These are phyloP conservation scores for Vigna unguiculata DNA, from an alignment of 306 rosid genomes.

Conservation along the genomic window DNA sequence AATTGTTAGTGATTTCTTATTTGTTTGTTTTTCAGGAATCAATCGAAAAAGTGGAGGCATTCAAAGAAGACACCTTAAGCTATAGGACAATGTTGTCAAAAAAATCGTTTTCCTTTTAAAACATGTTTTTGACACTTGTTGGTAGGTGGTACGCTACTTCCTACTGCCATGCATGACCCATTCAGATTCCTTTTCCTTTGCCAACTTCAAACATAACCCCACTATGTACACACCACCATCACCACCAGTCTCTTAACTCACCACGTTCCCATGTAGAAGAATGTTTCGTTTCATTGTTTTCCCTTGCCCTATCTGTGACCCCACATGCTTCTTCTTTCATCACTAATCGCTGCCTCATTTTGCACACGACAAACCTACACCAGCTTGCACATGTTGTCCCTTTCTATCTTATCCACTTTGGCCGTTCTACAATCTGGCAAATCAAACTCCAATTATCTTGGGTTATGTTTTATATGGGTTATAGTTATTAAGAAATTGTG, in stretches of 20 bases:
- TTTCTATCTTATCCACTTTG: conserved; percentile 42
- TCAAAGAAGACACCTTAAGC: too few species aligned
- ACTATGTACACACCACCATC: conserved; percentile 2
- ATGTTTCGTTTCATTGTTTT: conserved; percentile 40
- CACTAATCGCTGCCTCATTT: conserved; percentile 9
- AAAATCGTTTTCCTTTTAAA: too few species aligned
- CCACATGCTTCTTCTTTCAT: conserved; percentile 36
- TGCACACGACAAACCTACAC: conserved; percentile 27
- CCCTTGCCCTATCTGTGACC: conserved; percentile 36
- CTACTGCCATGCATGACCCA: conserved; percentile 46
- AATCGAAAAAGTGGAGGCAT: too few species aligned
- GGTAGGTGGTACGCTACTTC: conserved; percentile 8
- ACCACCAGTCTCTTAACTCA: too few species aligned
- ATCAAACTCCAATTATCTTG: conserved; percentile 14
- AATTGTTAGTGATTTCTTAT: too few species aligned
- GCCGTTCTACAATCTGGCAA: conserved; percentile 15
- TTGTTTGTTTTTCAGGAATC: too few species aligned
- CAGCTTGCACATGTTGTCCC: conserved; percentile 45
- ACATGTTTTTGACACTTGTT: conserved; percentile 50
- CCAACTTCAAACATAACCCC: conserved; percentile 40
- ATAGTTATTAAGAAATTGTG: too few species aligned
- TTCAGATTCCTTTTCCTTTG: conserved; percentile 50
- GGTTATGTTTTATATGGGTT: too few species aligned
- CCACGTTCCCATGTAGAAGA: conserved; percentile 57
- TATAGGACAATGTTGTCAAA: too few species aligned